A percentile compares a stretch with the other conserved stretches of the same genome.
These are phyloP conservation scores for Aspergillus bombycis DNA, from an alignment of 2,329 filamentous ascomycete species.

Conservation along the genomic window DNA sequence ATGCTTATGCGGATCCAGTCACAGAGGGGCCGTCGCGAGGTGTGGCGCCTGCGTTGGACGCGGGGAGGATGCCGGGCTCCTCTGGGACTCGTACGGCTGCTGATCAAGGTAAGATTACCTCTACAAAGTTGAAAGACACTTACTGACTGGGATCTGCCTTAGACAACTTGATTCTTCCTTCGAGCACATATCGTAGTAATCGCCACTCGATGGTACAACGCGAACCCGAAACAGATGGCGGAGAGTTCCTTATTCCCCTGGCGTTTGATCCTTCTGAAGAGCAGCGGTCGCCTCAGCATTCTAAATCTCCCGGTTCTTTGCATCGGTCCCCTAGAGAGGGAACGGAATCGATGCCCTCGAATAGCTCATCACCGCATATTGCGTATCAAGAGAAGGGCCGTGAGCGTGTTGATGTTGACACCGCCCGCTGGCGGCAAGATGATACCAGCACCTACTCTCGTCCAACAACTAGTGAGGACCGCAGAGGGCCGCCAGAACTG, in stretches of 20 bases:
- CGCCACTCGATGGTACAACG: constrained; percentile 71
- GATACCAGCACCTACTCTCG: constrained; percentile 22
- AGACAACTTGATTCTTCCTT: constrained; percentile 71
- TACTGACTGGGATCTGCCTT: neutral
- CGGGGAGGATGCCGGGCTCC: constrained; percentile 27
- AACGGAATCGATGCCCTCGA: constrained; percentile 40
- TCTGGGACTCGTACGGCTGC: constrained; percentile 26
- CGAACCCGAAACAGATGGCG: constrained; percentile 56
- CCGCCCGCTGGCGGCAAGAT: constrained; percentile 33
- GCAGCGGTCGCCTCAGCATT: constrained; percentile 48
- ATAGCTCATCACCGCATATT: constrained; percentile 77
- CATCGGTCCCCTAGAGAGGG: constrained; percentile 30
- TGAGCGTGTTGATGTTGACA: constrained; percentile 56
- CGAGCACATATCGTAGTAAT: constrained; percentile 76
- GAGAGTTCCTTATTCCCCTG: constrained; percentile 77
- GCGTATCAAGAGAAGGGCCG: constrained; percentile 85
- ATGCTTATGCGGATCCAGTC: constrained; percentile 62
- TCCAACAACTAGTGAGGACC: constrained; percentile 55
- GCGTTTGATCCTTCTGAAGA: constrained; percentile 71
- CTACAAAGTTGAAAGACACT: neutral
- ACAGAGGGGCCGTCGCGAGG: constrained; percentile 30
- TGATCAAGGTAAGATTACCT: constrained; percentile 34
- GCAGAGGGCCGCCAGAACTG: constrained; percentile 82
- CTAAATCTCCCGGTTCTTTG: constrained; percentile 34
- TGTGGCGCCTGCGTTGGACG: constrained; percentile 27